Evolutionary conservation across 805 yeast species (phyloP).

Genomic region (Vanderwaltozyma polyspora): DNA sequence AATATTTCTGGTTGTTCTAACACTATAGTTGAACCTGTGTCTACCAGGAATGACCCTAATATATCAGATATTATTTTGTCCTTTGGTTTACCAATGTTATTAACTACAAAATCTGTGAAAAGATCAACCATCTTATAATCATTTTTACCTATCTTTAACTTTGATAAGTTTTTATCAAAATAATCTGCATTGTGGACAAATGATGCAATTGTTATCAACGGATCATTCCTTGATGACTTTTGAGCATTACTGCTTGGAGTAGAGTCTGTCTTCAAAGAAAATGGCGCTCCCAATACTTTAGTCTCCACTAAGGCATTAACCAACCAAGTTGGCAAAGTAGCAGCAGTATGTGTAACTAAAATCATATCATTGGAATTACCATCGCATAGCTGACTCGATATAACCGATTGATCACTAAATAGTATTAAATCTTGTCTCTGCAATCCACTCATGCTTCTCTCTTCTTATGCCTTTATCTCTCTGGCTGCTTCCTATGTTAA

Average conservation of each 20-base stretch:
- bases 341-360: constrained; percentile 33
- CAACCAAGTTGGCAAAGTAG: constrained; percentile 59
- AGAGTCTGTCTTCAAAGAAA: constrained; percentile 29
- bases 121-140: constrained; percentile 33
- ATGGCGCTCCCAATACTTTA: constrained; percentile 33
- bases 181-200: constrained; percentile 17
- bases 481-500: no score
- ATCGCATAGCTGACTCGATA: constrained; percentile 17
- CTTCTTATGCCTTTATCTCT: no score
- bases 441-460: constrained; percentile 1
- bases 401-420: constrained; percentile 40
- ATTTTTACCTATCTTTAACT: constrained; percentile 9
- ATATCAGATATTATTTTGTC: constrained; percentile 64
- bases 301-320: constrained; percentile 44
- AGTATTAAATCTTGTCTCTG: constrained; percentile 52
- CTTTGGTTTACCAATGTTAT: constrained; percentile 47
- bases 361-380: constrained; percentile 20
- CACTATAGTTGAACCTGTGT: constrained; percentile 13
- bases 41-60: constrained; percentile 45
- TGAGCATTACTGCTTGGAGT: constrained; percentile 15
- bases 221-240: background rate
- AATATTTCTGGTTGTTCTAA: constrained; percentile 27
- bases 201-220: constrained; percentile 22
- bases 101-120: constrained; percentile 34
- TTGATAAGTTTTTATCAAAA: constrained; percentile 13